Evolutionary conservation across 306 rosid genomes (phyloP).

Genomic region (Vigna reflexopilosa): DNA sequence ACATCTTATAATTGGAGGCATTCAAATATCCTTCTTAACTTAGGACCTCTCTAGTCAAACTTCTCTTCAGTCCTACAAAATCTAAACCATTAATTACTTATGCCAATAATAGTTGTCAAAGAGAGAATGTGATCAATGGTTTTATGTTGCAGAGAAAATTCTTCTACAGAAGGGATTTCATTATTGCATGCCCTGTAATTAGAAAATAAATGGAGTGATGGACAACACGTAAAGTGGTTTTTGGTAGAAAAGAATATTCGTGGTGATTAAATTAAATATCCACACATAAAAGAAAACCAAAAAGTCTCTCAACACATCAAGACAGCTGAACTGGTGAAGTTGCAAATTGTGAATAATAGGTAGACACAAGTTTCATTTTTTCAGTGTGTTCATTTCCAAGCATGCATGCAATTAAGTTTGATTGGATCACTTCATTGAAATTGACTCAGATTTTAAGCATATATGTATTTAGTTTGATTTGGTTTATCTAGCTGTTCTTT

Average conservation of each 20-base stretch:
- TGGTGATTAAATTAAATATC: not conserved
- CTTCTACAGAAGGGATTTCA: not conserved
- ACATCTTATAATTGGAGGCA: slow-evolving; percentile 29
- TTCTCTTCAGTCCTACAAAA: not conserved
- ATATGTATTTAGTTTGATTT: not conserved
- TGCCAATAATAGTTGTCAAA: not conserved
- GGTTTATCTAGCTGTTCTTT: not conserved
- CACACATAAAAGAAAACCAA: not conserved
- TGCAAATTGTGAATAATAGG: not conserved
- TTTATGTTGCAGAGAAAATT: too few relatives aligned
- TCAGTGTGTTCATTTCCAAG: too few relatives aligned
- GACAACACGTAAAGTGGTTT: not conserved
- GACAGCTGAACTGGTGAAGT: not conserved
- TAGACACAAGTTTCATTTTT: not conserved
- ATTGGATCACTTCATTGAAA: not conserved
- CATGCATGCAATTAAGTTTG: too few relatives aligned
- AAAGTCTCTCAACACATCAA: not conserved
- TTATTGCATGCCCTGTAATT: not conserved
- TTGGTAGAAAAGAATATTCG: not conserved
- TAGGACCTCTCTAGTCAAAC: not conserved
- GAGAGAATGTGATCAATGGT: not conserved
- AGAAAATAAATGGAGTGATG: not conserved
- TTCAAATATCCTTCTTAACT: not conserved
- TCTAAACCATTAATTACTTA: not conserved
- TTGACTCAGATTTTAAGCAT: not conserved